Evolutionary conservation across 352 stramenopile species (phyloP).

Genomic region (Globisporangium barbulae): DNA sequence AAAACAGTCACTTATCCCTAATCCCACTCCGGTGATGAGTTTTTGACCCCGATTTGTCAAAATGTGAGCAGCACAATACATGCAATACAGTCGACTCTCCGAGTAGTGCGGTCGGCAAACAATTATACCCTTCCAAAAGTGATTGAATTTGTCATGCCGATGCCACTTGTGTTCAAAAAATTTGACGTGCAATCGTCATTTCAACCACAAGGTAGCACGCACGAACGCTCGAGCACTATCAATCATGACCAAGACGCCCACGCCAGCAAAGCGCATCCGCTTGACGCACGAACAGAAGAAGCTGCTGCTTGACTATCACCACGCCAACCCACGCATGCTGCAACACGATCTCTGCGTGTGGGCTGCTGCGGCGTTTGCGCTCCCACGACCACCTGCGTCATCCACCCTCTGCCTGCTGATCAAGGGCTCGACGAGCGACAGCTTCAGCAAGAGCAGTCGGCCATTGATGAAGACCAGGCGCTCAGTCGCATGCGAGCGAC

Average conservation of each 20-base stretch:
- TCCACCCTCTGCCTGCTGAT: conserved; percentile 1
- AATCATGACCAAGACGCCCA: conserved; percentile 4
- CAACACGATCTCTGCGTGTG: conserved; percentile 1
- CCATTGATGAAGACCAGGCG: neutral
- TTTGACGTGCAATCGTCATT: too few species aligned
- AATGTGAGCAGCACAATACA: too few species aligned
- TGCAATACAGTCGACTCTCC: too few species aligned
- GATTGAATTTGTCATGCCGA: too few species aligned
- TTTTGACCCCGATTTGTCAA: too few species aligned
- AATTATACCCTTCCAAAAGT: too few species aligned
- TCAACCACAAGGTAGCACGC: too few species aligned
- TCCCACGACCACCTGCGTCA: neutral
- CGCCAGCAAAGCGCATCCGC: neutral
- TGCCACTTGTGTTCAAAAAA: too few species aligned
- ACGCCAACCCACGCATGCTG: conserved; percentile 1
- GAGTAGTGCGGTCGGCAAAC: too few species aligned
- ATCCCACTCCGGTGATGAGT: too few species aligned
- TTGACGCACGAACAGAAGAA: conserved; percentile 6
- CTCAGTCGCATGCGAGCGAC: conserved; percentile 1
- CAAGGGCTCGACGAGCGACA: neutral
- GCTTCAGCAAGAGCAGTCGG: neutral
- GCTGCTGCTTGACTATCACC: neutral
- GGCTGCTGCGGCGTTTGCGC: neutral
- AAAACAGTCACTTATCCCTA: too few species aligned
- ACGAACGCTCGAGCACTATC: conserved; percentile 5